Conservation (phyloP, 1,284 basidiomycete genomes). For the Ustilago vetiveriae region DNA sequence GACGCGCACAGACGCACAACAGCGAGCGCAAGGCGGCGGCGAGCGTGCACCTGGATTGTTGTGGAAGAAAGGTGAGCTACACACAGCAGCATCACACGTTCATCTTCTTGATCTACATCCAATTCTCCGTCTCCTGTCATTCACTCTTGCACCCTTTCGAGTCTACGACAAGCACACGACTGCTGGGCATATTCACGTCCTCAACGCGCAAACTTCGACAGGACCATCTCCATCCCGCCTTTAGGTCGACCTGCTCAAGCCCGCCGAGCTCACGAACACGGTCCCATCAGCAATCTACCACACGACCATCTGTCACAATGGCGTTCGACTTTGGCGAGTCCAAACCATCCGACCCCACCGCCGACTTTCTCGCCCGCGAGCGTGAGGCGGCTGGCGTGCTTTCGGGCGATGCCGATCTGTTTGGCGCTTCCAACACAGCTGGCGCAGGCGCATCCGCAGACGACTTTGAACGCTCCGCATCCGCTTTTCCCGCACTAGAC, state of each 20-base stretch:
- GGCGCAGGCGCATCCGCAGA: constrained; percentile 30
- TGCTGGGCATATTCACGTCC: no score
- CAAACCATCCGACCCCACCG: constrained; percentile 60
- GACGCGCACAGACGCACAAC: constrained; percentile 19
- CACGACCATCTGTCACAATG: constrained; percentile 22
- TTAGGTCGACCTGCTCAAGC: no score
- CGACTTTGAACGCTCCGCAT: constrained; percentile 70
- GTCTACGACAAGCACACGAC: neutral
- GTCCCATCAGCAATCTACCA: neutral
- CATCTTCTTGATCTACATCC: neutral
- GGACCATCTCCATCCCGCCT: no score
- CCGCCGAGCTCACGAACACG: no score
- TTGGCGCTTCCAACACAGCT: constrained; percentile 54
- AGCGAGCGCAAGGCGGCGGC: neutral
- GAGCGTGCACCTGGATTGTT: constrained; percentile 4
- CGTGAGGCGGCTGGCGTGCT: constrained; percentile 60
- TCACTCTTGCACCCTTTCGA: neutral
- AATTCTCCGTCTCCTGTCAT: neutral
- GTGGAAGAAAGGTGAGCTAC: constrained; percentile 8
- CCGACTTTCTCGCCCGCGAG: constrained; percentile 66
- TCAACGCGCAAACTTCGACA: no score
- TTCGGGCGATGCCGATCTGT: constrained; percentile 55
- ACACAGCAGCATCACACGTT: neutral
- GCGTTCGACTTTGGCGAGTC: constrained; percentile 57
- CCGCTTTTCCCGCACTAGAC: constrained; percentile 71